A percentile compares a stretch with the other conserved stretches of the same genome.
Evolutionary conservation across 2,329 filamentous ascomycete genomes (phyloP).

Genomic region (Ambrosiella cleistominuta): DNA sequence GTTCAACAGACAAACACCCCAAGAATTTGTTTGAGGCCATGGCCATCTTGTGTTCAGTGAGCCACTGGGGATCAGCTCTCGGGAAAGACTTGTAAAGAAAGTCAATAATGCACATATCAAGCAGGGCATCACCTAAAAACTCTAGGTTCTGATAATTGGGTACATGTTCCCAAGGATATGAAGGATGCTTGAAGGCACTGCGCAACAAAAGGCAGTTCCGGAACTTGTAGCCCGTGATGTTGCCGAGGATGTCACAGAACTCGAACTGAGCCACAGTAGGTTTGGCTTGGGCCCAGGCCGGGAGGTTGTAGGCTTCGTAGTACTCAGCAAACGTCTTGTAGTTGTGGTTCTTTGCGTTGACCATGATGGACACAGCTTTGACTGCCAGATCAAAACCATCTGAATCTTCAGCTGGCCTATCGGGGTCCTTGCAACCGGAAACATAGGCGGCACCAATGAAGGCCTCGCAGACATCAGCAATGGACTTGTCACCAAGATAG

Average conservation of each 20-base stretch:
- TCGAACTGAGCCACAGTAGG: slow-evolving; percentile 51
- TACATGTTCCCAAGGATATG: slow-evolving; percentile 56
- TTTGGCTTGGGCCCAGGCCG: slow-evolving; percentile 48
- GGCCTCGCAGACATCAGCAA: slow-evolving; percentile 89
- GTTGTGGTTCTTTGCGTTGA: slow-evolving; percentile 49
- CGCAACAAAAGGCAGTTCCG: slow-evolving; percentile 56
- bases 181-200: slow-evolving; percentile 78
- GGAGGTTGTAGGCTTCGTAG: slow-evolving; percentile 46
- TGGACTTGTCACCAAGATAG: slow-evolving; percentile 65
- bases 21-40: slow-evolving; percentile 97
- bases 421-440: slow-evolving; percentile 26
- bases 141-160: slow-evolving; percentile 84
- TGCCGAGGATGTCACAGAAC: slow-evolving; percentile 45
- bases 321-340: slow-evolving; percentile 61
- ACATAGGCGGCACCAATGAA: slow-evolving; percentile 73
- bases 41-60: slow-evolving; percentile 98
- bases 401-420: slow-evolving; percentile 18
- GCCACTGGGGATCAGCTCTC: slow-evolving; percentile 76
- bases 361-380: slow-evolving; percentile 49
- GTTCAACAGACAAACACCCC: slow-evolving; percentile 58
- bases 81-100: slow-evolving; percentile 65
- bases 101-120: slow-evolving; percentile 73
- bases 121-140: slow-evolving; percentile 75
- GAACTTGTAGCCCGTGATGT: slow-evolving; percentile 46
- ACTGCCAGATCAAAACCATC: slow-evolving; percentile 37